Percentiles rank a stretch among this genome's conserved stretches.
These are phyloP conservation scores for Potentilla sterilis DNA, from an alignment of 306 rosid species.

Conservation along the genomic window DNA sequence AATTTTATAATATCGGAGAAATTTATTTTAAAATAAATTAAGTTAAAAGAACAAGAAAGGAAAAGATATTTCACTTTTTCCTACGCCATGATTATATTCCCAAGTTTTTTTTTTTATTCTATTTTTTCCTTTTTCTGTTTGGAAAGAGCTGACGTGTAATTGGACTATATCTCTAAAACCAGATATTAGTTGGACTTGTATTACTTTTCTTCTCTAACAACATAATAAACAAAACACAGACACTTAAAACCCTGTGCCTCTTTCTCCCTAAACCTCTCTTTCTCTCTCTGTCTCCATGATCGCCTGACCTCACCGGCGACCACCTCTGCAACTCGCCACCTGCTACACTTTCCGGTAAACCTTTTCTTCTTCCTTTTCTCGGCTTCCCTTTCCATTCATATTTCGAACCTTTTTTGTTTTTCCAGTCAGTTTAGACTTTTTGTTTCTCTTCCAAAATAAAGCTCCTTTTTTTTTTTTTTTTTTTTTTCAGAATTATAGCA, in stretches of 20 bases:
- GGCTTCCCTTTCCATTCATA: background rate
- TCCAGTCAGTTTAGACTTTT: background rate
- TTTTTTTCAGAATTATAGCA: background rate
- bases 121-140: background rate
- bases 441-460: background rate
- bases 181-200: background rate
- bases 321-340: constrained; percentile 3
- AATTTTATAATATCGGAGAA: too few species aligned
- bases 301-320: constrained; percentile 13
- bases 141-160: background rate
- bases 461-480: background rate
- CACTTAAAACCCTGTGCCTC: constrained; percentile 9
- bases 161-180: background rate
- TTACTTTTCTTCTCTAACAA: background rate
- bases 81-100: background rate
- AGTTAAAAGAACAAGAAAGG: background rate
- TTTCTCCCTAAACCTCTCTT: background rate
- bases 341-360: constrained; percentile 7
- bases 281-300: background rate
- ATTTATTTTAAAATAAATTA: too few species aligned
- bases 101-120: background rate
- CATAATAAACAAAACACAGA: background rate
- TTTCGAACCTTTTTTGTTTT: background rate
- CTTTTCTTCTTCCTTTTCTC: background rate
- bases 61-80: background rate